These are phyloP conservation scores for Mycena rosella DNA, from an alignment of 768 basidiomycete genomes.

Conservation along the genomic window DNA sequence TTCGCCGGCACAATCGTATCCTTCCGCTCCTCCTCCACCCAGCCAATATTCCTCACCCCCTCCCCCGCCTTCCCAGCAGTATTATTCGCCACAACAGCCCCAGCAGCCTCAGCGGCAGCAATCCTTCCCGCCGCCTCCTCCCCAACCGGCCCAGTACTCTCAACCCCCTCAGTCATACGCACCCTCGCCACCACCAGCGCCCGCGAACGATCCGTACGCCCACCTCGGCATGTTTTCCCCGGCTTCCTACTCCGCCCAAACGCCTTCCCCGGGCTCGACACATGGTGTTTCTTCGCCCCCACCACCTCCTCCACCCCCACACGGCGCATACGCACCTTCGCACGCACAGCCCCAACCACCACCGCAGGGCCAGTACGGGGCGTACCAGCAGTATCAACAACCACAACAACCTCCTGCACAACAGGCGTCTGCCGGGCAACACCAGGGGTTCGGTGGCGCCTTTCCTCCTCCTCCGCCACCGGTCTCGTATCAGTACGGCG, in stretches of 20 bases:
- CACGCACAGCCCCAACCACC: constrained; percentile 33
- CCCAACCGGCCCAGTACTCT: constrained; percentile 25
- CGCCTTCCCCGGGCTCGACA: constrained; percentile 17
- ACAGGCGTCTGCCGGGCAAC: too few relatives aligned
- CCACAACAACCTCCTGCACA: constrained; percentile 24
- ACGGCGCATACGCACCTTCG: constrained; percentile 21
- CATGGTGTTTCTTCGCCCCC: constrained; percentile 30
- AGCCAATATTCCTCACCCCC: constrained; percentile 23
- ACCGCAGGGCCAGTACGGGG: constrained; percentile 36
- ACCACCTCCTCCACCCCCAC: constrained; percentile 35
- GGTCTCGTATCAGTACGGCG: constrained; percentile 29
- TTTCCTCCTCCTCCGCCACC: constrained; percentile 26
- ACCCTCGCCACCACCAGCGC: constrained; percentile 30
- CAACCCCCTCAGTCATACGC: constrained; percentile 38
- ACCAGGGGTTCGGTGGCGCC: constrained; percentile 21
- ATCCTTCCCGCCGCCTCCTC: constrained; percentile 31
- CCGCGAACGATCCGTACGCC: constrained; percentile 53
- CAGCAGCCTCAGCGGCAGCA: constrained; percentile 21
- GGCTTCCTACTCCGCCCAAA: constrained; percentile 15
- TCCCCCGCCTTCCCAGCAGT: constrained; percentile 26
- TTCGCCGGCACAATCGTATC: constrained; percentile 19
- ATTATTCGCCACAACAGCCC: constrained; percentile 18
- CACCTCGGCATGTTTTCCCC: constrained; percentile 50
- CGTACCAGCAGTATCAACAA: constrained; percentile 27
- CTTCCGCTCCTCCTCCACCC: constrained; percentile 27